Percentiles rank a stretch among this genome's conserved stretches.
phyloP scores from a whole-genome alignment of 495 filamentous ascomycete species.

The Neurospora sp. region DNA sequence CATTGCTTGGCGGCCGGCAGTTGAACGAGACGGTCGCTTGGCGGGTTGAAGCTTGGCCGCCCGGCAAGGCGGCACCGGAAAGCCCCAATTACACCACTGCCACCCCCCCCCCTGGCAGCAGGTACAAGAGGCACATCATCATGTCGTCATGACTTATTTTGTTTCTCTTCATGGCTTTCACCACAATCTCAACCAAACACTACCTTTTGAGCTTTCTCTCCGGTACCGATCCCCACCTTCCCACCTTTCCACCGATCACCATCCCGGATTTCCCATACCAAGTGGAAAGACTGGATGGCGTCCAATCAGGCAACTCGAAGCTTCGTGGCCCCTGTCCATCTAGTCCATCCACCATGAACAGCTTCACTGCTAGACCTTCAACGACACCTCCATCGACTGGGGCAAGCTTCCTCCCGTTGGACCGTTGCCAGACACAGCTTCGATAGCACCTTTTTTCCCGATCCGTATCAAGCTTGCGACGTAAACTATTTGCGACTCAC shows the following conservation, averaged over 20 bases:
- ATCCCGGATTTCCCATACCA: not conserved
- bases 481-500: not conserved
- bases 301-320: not conserved
- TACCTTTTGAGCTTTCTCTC: not conserved
- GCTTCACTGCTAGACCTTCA: not conserved
- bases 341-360: not conserved
- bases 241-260: not conserved
- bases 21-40: not conserved
- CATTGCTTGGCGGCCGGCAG: not conserved
- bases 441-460: not conserved
- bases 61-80: not conserved
- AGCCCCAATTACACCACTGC: not conserved
- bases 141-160: not conserved
- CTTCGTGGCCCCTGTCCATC: not conserved
- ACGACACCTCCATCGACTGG: not conserved
- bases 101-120: not conserved
- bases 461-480: not conserved
- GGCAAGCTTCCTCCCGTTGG: not conserved
- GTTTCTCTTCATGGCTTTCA: not conserved
- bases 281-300: not conserved
- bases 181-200: not conserved
- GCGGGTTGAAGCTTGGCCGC: not conserved
- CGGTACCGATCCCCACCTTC: not conserved
- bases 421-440: not conserved
- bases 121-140: not conserved